A percentile compares a stretch with the other conserved stretches of the same genome.
These are phyloP conservation scores for Hortaea werneckii DNA, from an alignment of 2,329 filamentous ascomycete species.

Conservation along the genomic window DNA sequence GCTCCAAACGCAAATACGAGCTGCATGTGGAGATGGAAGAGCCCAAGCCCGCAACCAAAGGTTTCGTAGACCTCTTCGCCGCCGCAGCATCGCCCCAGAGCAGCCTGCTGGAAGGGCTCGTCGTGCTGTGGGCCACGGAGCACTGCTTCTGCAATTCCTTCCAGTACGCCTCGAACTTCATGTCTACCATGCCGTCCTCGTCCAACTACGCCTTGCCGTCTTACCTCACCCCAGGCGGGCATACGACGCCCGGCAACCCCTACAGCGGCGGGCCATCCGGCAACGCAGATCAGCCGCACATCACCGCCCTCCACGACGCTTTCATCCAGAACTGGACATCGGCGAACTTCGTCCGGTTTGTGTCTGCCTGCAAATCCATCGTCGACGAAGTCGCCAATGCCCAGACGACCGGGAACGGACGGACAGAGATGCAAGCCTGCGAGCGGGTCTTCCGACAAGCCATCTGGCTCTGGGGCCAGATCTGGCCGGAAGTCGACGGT, in stretches of 20 bases:
- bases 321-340: slow-evolving; percentile 44
- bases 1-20: slow-evolving; percentile 50
- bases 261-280: slow-evolving; percentile 12
- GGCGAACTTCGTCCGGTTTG: slow-evolving; percentile 39
- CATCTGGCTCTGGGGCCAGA: slow-evolving; percentile 38
- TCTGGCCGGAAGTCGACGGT: slow-evolving; percentile 41
- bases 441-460: slow-evolving; percentile 39
- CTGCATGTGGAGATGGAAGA: slow-evolving; percentile 40
- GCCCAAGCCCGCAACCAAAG: slow-evolving; percentile 40
- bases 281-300: slow-evolving; percentile 32
- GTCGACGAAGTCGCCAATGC: slow-evolving; percentile 42
- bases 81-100: slow-evolving; percentile 42
- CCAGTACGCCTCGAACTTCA: slow-evolving; percentile 39
- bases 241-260: slow-evolving; percentile 1
- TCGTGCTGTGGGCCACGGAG: slow-evolving; percentile 71
- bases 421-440: slow-evolving; percentile 38
- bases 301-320: slow-evolving; percentile 39
- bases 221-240: slow-evolving; percentile 14
- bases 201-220: slow-evolving; percentile 23
- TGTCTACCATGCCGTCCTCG: slow-evolving; percentile 13
- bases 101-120: slow-evolving; percentile 55
- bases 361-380: slow-evolving; percentile 38
- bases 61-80: slow-evolving; percentile 50
- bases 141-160: slow-evolving; percentile 41
- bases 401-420: slow-evolving; percentile 36